Base-by-base conservation (phyloP, 352 stramenopile species). In the Globisporangium acanthophoron region DNA sequence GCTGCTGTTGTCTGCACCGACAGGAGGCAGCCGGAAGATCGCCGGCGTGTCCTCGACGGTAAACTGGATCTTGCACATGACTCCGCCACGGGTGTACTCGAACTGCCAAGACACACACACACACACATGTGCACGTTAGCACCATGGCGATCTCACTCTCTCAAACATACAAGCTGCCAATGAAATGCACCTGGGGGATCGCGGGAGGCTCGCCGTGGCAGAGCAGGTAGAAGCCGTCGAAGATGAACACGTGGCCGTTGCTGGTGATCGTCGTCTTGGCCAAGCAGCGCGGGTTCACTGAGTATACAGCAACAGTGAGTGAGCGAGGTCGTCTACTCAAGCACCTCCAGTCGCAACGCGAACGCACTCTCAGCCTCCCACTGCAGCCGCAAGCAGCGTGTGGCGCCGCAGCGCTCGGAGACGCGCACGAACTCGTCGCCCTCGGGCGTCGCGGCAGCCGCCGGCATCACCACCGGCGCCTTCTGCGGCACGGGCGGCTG, bases 201-300 rank as follows among this genome's bases (percentile, higher is more conserved):
- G 82, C 66, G 1, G 66, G 65, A 9, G 76, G 71, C 3, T 87
- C 68, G 37, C 74, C 68, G 24, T 93, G 84, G 44, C 74, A 91
- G 16, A 95, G 69, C 54, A 95, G 58, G 71, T 89, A 93, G 59
- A 94, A 94, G 39, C 86, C 86, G 51, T 95, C 86, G 53, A 95
- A 95, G 29, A 92, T 59, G 58, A 90, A 92, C 24, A 88, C 67
- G 29, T 70, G 69, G 33, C 74, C 68, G 18, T 81, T 70, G n/a
- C 83, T 70, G 33, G 79, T 66, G 41, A 94, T 77, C 16, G 78
- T 78, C 20, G 86, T 93, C 73, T 92, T 90, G 21, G 64, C 74
- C 9, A 63, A 56, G 52, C 78, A 92, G 29, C 84, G 79, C 45
- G 84, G 84, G 54, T 93, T 93, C 66, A 90, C 84, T 93, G 44